phyloP scores from a whole-genome alignment of 495 filamentous ascomycete genomes.

The Neohortaea acidophila region DNA sequence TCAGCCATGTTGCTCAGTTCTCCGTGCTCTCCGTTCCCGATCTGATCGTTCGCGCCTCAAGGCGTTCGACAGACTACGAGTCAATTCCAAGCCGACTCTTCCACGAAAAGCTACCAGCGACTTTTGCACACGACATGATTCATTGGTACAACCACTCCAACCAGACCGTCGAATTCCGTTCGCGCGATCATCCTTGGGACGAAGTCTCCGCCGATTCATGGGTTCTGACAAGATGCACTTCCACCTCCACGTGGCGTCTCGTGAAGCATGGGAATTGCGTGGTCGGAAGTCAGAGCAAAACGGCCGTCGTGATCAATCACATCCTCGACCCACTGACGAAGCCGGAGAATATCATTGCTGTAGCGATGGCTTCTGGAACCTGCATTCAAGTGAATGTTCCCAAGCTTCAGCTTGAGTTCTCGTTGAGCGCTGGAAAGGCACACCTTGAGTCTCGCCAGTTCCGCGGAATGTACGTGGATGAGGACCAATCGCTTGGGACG shows the following conservation, averaged over 20 bases:
- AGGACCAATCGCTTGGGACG: constrained; percentile 34
- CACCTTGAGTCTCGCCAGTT: constrained; percentile 37
- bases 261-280: constrained; percentile 4
- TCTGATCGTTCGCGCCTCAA: constrained; percentile 19
- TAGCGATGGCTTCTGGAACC: constrained; percentile 9
- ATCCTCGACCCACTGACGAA: constrained; percentile 27
- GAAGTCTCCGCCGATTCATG: background rate
- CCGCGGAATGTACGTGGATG: constrained; percentile 39
- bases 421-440: constrained; percentile 19
- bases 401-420: constrained; percentile 36
- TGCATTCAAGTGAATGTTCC: constrained; percentile 33
- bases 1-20: no score
- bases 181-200: constrained; percentile 30
- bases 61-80: constrained; percentile 24
- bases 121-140: constrained; percentile 33
- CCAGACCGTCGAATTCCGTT: constrained; percentile 36
- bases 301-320: constrained; percentile 21
- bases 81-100: constrained; percentile 33
- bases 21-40: constrained; percentile 6
- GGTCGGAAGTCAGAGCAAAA: constrained; percentile 26
- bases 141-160: constrained; percentile 44
- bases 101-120: constrained; percentile 29
- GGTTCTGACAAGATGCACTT: background rate
- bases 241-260: background rate
- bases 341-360: constrained; percentile 27